Conservation (phyloP, 208 protist genomes). For the Borovskyia barvae region DNA sequence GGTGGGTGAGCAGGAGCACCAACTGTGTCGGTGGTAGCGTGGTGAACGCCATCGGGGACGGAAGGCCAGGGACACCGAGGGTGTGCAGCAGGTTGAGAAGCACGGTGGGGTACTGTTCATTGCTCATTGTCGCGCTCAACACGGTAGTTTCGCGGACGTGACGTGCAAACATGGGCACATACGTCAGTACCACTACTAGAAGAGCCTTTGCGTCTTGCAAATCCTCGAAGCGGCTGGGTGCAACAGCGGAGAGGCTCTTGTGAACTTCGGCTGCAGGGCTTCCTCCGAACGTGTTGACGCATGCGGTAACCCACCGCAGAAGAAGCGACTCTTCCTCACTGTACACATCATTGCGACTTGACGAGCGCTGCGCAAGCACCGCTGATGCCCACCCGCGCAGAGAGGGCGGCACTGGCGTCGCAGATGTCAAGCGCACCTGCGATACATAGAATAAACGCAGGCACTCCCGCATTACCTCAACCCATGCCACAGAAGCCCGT, state of each 20-base stretch:
- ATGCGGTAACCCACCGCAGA: conserved; percentile 74
- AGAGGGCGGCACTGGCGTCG: background rate
- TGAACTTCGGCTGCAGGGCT: conserved; percentile 10
- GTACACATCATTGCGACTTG: conserved; percentile 83
- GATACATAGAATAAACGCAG: conserved; percentile 77
- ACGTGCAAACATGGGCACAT: conserved; percentile 51
- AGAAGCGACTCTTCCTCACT: conserved; percentile 80
- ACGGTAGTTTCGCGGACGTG: conserved; percentile 16
- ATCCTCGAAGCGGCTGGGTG: conserved; percentile 53
- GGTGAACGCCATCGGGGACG: conserved; percentile 51
- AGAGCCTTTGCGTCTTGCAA: conserved; percentile 74
- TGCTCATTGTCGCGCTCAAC: background rate
- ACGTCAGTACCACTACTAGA: conserved; percentile 56
- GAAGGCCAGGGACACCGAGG: conserved; percentile 40
- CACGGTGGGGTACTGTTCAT: conserved; percentile 38
- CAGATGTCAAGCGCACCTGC: conserved; percentile 29
- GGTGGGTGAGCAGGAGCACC: conserved; percentile 73
- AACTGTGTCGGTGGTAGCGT: conserved; percentile 50
- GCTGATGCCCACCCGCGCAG: conserved; percentile 12
- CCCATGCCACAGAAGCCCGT: conserved; percentile 63
- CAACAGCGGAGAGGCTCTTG: background rate
- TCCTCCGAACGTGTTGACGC: conserved; percentile 17
- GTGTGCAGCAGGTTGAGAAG: conserved; percentile 45
- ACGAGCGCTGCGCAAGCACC: conserved; percentile 17
- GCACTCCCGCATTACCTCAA: conserved; percentile 72